Evolutionary conservation across 225 moss, liverwort and hornwort genomes (phyloP), one percentile per base, ranked within the genome.

Genomic region (Straminergon stramineum): DNA sequence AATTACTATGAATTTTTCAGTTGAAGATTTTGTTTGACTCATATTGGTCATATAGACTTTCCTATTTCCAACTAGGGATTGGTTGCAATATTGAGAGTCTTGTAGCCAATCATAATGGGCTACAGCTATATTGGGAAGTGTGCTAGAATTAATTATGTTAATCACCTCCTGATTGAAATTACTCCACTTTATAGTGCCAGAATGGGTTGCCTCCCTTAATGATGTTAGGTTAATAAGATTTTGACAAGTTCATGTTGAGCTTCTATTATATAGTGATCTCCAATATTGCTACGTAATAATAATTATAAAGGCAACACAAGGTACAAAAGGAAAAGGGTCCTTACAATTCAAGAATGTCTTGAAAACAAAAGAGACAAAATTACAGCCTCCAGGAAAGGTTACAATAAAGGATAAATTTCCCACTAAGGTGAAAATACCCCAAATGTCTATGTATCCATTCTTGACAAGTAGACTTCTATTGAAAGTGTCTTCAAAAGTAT

Each of bases 171-270:
- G n/a, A n/a, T n/a, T n/a, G n/a, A n/a, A n/a, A n/a, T n/a, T n/a
- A n/a, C n/a, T n/a, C n/a, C n/a, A n/a, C n/a, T n/a, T n/a, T n/a
- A n/a, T n/a, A n/a, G n/a, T n/a, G n/a, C n/a, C n/a, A n/a, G n/a
- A n/a, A n/a, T n/a, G n/a, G n/a, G n/a, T n/a, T n/a, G n/a, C n/a
- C n/a, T n/a, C n/a, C n/a, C n/a, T n/a, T n/a, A 77, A 35, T 0
- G 0, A 53, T 1, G 0, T 32, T 0, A 77, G 0, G 1, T 77
- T 55, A 35, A 21, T 5, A 35, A 0, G 2, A 2, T 3, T 14
- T 9, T 53, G 3, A 32, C 13, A 76, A 52, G 2, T 21, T 35
- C 4, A 1, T 77, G 0, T 20, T 52, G 34, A 77, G 3, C 1
- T 76, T 52, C 1, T 51, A 32, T 34, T 70, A 1, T 15, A 0